Conservation (phyloP, 495 filamentous ascomycete genomes). For the Usnea hakonensis region DNA sequence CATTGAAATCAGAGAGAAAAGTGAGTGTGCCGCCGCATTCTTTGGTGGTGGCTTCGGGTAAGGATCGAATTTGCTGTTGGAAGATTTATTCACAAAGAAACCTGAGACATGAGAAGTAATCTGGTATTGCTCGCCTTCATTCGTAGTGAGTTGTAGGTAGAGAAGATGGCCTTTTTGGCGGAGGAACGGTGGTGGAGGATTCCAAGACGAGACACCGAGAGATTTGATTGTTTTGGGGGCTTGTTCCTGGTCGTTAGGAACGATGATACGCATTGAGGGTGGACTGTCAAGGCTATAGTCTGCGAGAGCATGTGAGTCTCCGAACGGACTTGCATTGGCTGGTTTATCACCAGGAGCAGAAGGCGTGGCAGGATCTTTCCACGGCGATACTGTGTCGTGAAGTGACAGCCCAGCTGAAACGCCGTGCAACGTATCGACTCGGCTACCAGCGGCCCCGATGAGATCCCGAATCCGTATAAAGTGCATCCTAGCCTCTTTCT, state of each 20-base stretch:
- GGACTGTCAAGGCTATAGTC: conserved; percentile 69
- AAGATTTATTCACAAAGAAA: conserved; percentile 93
- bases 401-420: conserved; percentile 80
- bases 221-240: conserved; percentile 83
- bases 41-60: conserved; percentile 64
- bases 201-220: conserved; percentile 86
- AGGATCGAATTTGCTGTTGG: conserved; percentile 87
- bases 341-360: conserved; percentile 44
- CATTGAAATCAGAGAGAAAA: conserved; percentile 67
- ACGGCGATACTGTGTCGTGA: conserved; percentile 63
- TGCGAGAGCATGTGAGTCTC: conserved; percentile 39
- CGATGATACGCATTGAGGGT: conserved; percentile 58
- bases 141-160: conserved; percentile 80
- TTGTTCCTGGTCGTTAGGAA: conserved; percentile 55
- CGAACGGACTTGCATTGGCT: conserved; percentile 4
- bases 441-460: conserved; percentile 82
- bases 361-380: conserved; percentile 33
- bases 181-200: conserved; percentile 85
- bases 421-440: conserved; percentile 81
- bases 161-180: conserved; percentile 88
- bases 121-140: conserved; percentile 86
- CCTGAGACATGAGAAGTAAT: conserved; percentile 89
- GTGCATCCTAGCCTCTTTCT: conserved; percentile 96
- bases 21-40: conserved; percentile 67
- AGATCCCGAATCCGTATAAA: conserved; percentile 82